Percentiles rank a stretch among this genome's conserved stretches.
These are phyloP conservation scores for Acanthamoeba culbertsoni DNA, from an alignment of 208 protist genomes.

Conservation along the genomic window DNA sequence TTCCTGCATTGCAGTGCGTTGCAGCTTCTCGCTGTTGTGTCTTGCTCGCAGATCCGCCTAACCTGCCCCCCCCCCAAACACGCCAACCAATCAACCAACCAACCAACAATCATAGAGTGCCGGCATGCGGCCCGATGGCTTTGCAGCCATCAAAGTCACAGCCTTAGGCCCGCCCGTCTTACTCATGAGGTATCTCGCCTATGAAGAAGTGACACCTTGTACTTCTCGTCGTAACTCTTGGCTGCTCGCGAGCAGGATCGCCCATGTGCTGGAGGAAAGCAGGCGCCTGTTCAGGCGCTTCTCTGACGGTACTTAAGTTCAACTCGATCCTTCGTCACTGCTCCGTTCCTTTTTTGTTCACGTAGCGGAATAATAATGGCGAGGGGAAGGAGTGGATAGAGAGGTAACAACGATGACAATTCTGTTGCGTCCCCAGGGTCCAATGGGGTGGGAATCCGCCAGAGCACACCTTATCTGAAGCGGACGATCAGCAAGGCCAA, in stretches of 20 bases:
- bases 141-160: constrained; percentile 91
- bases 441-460: neutral
- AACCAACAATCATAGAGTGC: constrained; percentile 78
- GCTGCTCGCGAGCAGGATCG: neutral
- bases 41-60: no score
- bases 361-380: no score
- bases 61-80: no score
- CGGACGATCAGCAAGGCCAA: neutral
- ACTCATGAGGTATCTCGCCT: neutral
- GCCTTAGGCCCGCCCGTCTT: constrained; percentile 83
- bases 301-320: neutral
- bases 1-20: constrained; percentile 88
- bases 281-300: constrained; percentile 10
- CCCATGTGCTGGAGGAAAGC: neutral
- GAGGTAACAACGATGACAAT: neutral
- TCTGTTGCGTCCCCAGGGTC: neutral
- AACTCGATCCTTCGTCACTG: neutral
- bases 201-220: no score
- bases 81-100: no score
- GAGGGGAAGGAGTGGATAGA: no score
- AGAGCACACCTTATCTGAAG: neutral
- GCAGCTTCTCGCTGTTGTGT: neutral
- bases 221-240: no score
- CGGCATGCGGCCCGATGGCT: constrained; percentile 78
- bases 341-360: neutral